Base-by-base conservation (phyloP, 441 rosid species). In the Pelargonium myrrhifolium region DNA sequence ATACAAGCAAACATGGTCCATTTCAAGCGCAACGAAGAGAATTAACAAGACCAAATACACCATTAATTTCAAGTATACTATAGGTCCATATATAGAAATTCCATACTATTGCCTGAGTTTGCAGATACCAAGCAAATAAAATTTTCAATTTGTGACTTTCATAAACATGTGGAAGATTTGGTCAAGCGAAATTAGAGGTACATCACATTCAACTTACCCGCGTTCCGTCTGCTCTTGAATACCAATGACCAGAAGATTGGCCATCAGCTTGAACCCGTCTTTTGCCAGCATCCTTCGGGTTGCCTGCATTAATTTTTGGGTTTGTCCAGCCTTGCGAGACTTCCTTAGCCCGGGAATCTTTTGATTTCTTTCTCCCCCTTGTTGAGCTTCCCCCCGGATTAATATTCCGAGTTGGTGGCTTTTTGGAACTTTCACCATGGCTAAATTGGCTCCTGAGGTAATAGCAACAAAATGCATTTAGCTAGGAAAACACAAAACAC, bases 231-330 rank as follows among this genome's bases (percentile, higher is more conserved):
- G 90, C 71, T 1, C 86, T 83, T 64, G 97, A 91, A 73, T 78
- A 88, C 99, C 99, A 93, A 61, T 73, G 93, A 62, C 97, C 95
- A 56, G 87, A 76, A 72, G 85, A 75, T 74, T 85, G 90, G 70
- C 77, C 81, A 68, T 65, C 74, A 61, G 96, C 95, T 59, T 80
- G 85, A 62, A 88, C 92, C 64, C 92, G 86, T 67, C 90, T 81
- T 85, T 85, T 93, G 18, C 89, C 88, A 65, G 89, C 96, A 83
- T 91, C 87, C 71, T 77, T 89, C 7, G 93, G 89, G 73, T 62
- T 51, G 5, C 73, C 55, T 64, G 77, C 62, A 70, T 80, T 77
- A 70, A 65, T 65, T 78, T 75, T 86, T 65, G 88, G 88, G 69
- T 84, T 80, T 56, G 79, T 72, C 92, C 94, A 92, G 43, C 84